Percentiles rank a stretch among this genome's conserved stretches.
Evolutionary conservation across 2,329 filamentous ascomycete genomes (phyloP).

Genomic region (Pestalotiopsis sp.): DNA sequence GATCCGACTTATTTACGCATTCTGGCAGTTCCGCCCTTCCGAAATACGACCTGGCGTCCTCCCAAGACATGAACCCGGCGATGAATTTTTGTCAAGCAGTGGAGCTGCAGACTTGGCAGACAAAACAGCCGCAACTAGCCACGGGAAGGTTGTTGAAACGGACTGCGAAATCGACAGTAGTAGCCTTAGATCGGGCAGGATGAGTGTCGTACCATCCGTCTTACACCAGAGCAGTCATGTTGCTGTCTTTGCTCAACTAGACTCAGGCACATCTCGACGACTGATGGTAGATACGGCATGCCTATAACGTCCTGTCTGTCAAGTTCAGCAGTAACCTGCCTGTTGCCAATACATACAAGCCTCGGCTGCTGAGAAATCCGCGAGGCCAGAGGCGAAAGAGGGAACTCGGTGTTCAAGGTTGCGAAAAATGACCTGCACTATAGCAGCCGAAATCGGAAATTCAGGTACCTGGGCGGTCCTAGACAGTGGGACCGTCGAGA

Average conservation of each 20-base stretch:
- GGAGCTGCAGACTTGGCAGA: background rate
- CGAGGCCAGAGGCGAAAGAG: background rate
- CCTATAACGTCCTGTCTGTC: too few relatives aligned
- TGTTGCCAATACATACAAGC: background rate
- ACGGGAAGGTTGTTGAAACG: background rate
- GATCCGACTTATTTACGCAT: background rate
- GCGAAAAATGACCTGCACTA: background rate
- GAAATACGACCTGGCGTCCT: background rate
- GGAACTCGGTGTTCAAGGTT: background rate
- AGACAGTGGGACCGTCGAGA: background rate
- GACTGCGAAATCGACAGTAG: too few relatives aligned
- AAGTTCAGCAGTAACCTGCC: too few relatives aligned
- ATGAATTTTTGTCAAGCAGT: background rate
- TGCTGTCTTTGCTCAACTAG: too few relatives aligned
- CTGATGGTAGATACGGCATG: too few relatives aligned
- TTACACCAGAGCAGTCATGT: too few relatives aligned
- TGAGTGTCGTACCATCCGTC: too few relatives aligned
- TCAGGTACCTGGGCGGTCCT: constrained; percentile 1
- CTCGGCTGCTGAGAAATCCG: background rate
- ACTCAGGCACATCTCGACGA: too few relatives aligned
- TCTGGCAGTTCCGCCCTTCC: background rate
- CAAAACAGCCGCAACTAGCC: background rate
- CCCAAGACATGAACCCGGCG: background rate
- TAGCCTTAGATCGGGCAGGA: too few relatives aligned
- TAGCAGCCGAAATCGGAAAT: constrained; percentile 5